Conservation (phyloP, 306 rosid genomes). For the Lithocarpus polystachyus region DNA sequence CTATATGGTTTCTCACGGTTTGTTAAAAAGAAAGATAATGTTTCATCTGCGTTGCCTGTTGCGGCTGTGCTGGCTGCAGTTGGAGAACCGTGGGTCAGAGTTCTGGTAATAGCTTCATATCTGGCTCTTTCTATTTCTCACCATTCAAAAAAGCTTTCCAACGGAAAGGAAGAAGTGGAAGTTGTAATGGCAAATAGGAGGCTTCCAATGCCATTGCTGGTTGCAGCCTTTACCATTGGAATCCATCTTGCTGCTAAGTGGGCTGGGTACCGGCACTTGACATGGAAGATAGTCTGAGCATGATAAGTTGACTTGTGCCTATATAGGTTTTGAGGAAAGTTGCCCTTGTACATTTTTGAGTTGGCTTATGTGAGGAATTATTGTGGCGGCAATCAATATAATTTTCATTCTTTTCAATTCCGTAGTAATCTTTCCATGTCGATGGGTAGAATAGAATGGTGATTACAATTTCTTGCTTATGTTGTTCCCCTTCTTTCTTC, state of each 20-base stretch:
- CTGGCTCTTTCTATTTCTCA: constrained; percentile 57
- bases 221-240: constrained; percentile 77
- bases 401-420: not conserved
- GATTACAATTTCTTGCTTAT: not conserved
- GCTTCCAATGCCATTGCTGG: constrained; percentile 71
- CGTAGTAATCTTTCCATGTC: not conserved
- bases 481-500: not conserved
- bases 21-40: constrained; percentile 59
- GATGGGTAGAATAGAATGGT: not conserved
- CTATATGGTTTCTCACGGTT: constrained; percentile 61
- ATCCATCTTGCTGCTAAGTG: constrained; percentile 76
- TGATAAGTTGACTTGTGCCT: not conserved
- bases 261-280: constrained; percentile 89
- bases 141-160: constrained; percentile 44
- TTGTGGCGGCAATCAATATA: not conserved
- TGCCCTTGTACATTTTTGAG: constrained; percentile 1
- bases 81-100: constrained; percentile 92
- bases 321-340: not conserved
- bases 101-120: constrained; percentile 56
- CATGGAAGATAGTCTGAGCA: constrained; percentile 76
- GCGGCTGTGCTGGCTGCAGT: constrained; percentile 83
- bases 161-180: constrained; percentile 39
- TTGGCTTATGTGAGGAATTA: not conserved
- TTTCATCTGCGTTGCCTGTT: constrained; percentile 73
- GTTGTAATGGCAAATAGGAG: constrained; percentile 32